Evolutionary conservation across 2,329 filamentous ascomycete species (phyloP).

Genomic region (Sphaceloma murrayae): DNA sequence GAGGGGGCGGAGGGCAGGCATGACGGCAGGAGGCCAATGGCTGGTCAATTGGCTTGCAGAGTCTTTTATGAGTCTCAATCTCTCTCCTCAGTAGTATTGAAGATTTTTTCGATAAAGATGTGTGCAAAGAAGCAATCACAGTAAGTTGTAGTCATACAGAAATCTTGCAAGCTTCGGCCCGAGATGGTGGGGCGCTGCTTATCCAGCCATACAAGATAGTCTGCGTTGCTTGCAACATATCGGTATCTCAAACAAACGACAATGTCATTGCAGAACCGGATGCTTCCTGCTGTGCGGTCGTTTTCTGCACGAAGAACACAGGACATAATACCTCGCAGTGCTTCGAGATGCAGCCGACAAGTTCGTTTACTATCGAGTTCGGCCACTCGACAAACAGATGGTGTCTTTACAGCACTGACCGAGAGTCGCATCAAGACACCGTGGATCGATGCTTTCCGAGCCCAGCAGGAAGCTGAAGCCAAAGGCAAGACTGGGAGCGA

Average conservation of each 20-base stretch:
- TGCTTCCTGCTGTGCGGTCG: no score
- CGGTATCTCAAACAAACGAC: no score
- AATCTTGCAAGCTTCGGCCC: constrained; percentile 12
- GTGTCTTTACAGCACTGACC: constrained; percentile 51
- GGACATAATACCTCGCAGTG: no score
- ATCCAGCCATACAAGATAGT: not conserved
- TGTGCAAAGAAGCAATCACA: no score
- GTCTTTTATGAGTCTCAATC: no score
- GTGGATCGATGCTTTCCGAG: constrained; percentile 56
- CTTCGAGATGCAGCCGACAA: no score
- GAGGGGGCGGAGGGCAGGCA: constrained; percentile 14
- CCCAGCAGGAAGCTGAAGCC: constrained; percentile 36
- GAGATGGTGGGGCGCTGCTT: constrained; percentile 8
- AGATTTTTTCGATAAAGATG: constrained; percentile 4
- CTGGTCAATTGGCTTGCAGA: constrained; percentile 21
- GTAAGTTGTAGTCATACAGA: no score
- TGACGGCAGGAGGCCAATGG: constrained; percentile 18
- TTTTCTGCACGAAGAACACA: no score
- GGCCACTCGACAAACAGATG: constrained; percentile 37
- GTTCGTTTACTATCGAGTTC: constrained; percentile 8
- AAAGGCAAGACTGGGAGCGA: constrained; percentile 27
- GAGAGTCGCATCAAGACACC: constrained; percentile 54
- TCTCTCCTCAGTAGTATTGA: not conserved
- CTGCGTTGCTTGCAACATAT: no score
- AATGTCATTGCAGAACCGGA: no score